Base-by-base conservation (phyloP, 208 protist genomes). In the Leptomonas pyrrhocoris region DNA sequence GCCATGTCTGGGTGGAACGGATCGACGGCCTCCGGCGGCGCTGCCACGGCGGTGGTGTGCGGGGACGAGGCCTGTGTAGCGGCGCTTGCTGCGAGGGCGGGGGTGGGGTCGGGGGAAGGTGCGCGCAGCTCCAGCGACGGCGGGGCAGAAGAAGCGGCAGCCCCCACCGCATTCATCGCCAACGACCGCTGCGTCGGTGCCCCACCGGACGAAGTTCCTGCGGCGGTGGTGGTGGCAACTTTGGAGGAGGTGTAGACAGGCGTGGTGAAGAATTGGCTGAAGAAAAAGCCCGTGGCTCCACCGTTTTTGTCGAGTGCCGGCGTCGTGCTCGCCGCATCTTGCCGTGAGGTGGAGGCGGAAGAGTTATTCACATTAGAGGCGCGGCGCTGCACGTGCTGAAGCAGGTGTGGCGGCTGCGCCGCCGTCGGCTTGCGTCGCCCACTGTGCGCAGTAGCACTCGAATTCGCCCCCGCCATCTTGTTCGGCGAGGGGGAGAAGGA, bases 1-100 rank as follows among this genome's bases (percentile, higher is more conserved):
- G 85, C 67, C 45, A 85, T 56, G 15, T 58, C 61, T 3, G 59
- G 51, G 2, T 80, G 34, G 66, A 81, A 77, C 15, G 36, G 4
- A 28, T 43, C 31, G 12, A 12, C 21, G 2, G 31, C 36, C 23
- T 60, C 27, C 8, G 54, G 16, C 0, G 16, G 16, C 12, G 54
- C 28, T 7, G 43, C 40, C 4, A 40, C 42, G 1, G 53, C n/a
- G 18, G 7, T 6, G 5, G 0, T 8, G 1, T 21, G 19, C 30
- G 53, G 6, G 15, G 64, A 3, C 16, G 42, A 1, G 16, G 64
- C 30, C 25, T 55, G 60, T n/a, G 51, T 23, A 15, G 63, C 40
- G 18, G 63, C 51, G 15, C 36, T 43, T 21, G 36, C 63, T 19
- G 38, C 28, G 9, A 12, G 43, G 12, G 12, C 8, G 23, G 40